Base-by-base conservation (phyloP, 2,329 filamentous ascomycete species). In the Aspergillus carbonarius region DNA sequence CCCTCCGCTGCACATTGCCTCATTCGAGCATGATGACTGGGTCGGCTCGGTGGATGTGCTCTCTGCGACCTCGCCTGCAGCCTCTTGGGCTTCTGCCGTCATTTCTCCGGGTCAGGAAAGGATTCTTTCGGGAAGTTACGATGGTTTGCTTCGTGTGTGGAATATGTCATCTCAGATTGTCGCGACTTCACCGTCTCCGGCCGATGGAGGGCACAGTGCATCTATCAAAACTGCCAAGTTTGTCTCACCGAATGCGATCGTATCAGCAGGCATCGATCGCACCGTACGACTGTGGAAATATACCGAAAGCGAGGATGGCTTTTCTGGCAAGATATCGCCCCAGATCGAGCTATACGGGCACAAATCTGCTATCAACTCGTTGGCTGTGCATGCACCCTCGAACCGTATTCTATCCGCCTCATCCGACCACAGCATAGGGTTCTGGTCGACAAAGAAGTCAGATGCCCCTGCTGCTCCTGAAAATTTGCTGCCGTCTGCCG, bases 21-120 rank as follows among this genome's bases (percentile, higher is more conserved):
- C 90, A 71, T 99, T 96, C 74, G 89, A 97, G 79, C 93, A 99
- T 74, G 93, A 99, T 71, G 95, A 98, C 75, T 99, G 95, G 95
- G 90, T 99, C 50, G 91, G 91, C 72, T 85, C 86, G 25, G 87
- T 98, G 25, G 92, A 97, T 74, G 85, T 96, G 4, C 80, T 96
- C 23, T 93, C 92, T 0, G 75, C 77, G 13, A 86, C 83, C 12
- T 89, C 90, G 1, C 77, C 80, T 6, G 85, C 87, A 2, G 86
- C 82, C 18, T 72, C 74, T 55, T 88, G 85, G 83, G 79, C 81
- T 9, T 80, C 78, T 50, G 79, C 83, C 13, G 67, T 67, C 13
- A 68, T 79, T 48, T 74, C 76, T 25, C 76, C 77, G 37, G 84
- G 86, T 20, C 85, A 88, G 64, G 86, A 90, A 68, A 82, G 90